Evolutionary conservation across 73 alveolate genomes (phyloP), one percentile per base, ranked within the genome.

Genomic region (Paramecium tetraurelia): DNA sequence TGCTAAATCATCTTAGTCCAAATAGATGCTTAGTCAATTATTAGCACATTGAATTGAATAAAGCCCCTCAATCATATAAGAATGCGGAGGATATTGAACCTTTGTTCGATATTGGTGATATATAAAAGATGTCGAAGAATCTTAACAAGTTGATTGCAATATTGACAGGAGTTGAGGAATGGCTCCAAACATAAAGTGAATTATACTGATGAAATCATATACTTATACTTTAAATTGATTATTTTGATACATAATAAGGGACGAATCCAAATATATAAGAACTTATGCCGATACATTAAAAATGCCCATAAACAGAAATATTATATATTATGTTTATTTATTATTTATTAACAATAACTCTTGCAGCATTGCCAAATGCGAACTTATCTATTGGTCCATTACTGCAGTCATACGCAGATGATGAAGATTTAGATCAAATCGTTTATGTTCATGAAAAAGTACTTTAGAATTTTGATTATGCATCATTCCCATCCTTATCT

Each of bases 21-120:
- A 80, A 80, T 80, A 80, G 90, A 48, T 80, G 90, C 41, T 63
- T 24, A 20, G 90, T 80, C 27, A 80, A 80, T 43, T 80, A 80
- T 24, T 46, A 80, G 24, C 57, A 44, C 27, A 44, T 80, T 21
- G 90, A 80, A 80, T 80, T 80, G 16, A 80, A 80, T 44, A 80
- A 40, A 72, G 59, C 86, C 18, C 59, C 86, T 14, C n/a, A 31
- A 29, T 33, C 86, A 20, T 72, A 72, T 5, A 72, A 72, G 40
- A 72, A 31, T 35, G 86, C 40, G 11, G 31, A 31, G 8, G 86
- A 38, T 3, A 72, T 72, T 72, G 86, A 72, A 72, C 86, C 86
- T 29, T 29, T 72, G 8, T 72, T 72, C 18, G 86, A 72, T 31
- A 50, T 33, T 1, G 84, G 84, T 27, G 84, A 63, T 27, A 63